Base-by-base conservation (phyloP, 169 alveolate genomes). In the Neospora caninum region DNA sequence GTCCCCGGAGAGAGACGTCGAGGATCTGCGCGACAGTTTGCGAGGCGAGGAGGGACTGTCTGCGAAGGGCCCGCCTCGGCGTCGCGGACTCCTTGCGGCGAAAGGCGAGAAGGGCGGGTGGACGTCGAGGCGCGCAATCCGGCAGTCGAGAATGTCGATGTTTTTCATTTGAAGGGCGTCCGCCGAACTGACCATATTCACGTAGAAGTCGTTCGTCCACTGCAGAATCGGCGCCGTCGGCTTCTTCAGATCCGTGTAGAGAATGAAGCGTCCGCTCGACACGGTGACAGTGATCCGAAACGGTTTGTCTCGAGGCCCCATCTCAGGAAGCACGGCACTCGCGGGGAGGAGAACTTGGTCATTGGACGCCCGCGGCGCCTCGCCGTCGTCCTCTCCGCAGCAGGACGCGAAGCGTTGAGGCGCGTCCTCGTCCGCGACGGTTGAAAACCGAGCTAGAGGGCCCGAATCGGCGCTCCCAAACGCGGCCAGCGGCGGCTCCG, bases 121-220 rank as follows among this genome's bases (percentile, higher is more conserved):
- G 67, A 82, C 41, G 41, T 82, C 89, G 13, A 82, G 89, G 31
- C 89, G 89, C 16, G 89, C 89, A 9, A 82, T 82, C 64, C 67
- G 89, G 67, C 89, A 39, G 38, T 82, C 64, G 67, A 82, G 31
- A 31, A 82, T 42, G 41, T 82, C 89, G 39, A 82, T 42, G 67
- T 82, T 82, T 4, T 82, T 22, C 89, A 82, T 41, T 18, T 41
- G 89, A 20, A 82, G 89, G 16, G 41, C 25, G 41, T 82, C 89
- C 10, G 89, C 89, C 25, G 36, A 18, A 20, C 69, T 82, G 43
- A 94, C 86, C 95, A 95, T 91, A 25, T 73, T 88, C 31, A 96
- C 96, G 36, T 91, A 54, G 86, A 96, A 95, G 89, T 96, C 97
- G 67, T 96, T 95, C 69, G 93, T 80, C 92, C 96, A 91, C 95